Evolutionary conservation across 208 protist species (phyloP).

Genomic region (Plasmodiophora brassicae): DNA sequence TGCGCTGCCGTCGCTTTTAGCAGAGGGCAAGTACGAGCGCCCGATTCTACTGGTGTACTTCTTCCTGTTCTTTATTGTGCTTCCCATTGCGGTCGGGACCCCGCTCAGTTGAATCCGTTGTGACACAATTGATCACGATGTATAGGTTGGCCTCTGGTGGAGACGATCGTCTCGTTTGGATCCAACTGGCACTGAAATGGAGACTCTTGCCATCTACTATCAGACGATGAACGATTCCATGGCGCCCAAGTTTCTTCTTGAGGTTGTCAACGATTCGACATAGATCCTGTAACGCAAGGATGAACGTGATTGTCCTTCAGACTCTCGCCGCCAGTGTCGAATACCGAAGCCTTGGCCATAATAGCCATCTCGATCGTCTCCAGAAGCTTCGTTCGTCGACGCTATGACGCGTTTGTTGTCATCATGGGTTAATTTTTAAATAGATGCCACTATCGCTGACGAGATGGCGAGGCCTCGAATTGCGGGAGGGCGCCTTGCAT

Average conservation of each 20-base stretch:
- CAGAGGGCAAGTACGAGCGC: constrained; percentile 10
- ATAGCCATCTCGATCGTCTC: background rate
- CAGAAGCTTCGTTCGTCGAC: background rate
- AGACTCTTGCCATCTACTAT: constrained; percentile 16
- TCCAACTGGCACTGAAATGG: constrained; percentile 9
- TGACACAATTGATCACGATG: background rate
- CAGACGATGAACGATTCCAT: background rate
- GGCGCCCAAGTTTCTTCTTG: constrained; percentile 20
- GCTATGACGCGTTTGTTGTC: background rate
- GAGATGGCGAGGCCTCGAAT: constrained; percentile 14
- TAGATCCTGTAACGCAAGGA: no score
- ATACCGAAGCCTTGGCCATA: background rate
- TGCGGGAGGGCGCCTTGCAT: background rate
- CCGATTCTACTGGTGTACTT: constrained; percentile 41
- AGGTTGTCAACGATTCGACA: background rate
- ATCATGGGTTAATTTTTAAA: background rate
- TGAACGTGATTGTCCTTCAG: no score
- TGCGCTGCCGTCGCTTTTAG: constrained; percentile 36
- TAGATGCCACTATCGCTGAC: background rate
- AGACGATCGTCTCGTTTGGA: background rate
- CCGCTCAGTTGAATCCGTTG: background rate
- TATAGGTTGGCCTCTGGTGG: background rate
- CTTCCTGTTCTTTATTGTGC: constrained; percentile 38
- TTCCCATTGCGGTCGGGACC: constrained; percentile 31
- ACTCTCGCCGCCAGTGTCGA: background rate